Conservation (phyloP, 441 rosid species). For the Flueggea neowawraea region DNA sequence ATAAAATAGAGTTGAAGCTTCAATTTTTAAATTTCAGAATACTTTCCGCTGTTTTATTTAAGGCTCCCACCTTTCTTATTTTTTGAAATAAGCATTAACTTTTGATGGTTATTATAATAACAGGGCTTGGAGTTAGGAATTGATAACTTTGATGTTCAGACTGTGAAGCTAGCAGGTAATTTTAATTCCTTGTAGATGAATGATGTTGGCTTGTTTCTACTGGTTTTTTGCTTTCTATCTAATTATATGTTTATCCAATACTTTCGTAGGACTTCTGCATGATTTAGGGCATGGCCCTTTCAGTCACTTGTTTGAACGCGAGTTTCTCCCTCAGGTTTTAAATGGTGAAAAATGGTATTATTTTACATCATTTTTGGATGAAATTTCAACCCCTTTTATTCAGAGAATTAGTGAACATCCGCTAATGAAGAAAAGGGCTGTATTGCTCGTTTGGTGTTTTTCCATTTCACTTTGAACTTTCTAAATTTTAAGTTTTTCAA, state of each 20-base stretch:
- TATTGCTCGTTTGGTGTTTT: no score
- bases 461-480: no score
- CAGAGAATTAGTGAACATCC: no score
- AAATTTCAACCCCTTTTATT: neutral
- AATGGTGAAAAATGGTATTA: slow-evolving; percentile 50
- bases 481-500: no score
- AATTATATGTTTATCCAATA: slow-evolving; percentile 12
- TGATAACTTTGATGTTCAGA: slow-evolving; percentile 67
- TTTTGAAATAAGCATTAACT: no score
- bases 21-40: no score
- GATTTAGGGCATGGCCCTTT: slow-evolving; percentile 95
- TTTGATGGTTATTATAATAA: slow-evolving; percentile 4
- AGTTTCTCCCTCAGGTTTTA: slow-evolving; percentile 64
- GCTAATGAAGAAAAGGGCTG: no score
- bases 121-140: slow-evolving; percentile 81
- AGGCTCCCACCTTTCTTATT: no score
- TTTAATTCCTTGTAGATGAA: slow-evolving; percentile 1
- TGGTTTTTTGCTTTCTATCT: slow-evolving; percentile 1
- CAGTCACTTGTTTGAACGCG: slow-evolving; percentile 85
- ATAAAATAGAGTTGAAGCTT: no score
- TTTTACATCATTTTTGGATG: slow-evolving; percentile 1
- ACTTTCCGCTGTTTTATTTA: no score
- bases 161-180: slow-evolving; percentile 85
- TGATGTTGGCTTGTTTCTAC: slow-evolving; percentile 5
- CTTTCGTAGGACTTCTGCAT: slow-evolving; percentile 70